Conservation (phyloP, 768 basidiomycete genomes). For the Kockovaella imperatae region DNA sequence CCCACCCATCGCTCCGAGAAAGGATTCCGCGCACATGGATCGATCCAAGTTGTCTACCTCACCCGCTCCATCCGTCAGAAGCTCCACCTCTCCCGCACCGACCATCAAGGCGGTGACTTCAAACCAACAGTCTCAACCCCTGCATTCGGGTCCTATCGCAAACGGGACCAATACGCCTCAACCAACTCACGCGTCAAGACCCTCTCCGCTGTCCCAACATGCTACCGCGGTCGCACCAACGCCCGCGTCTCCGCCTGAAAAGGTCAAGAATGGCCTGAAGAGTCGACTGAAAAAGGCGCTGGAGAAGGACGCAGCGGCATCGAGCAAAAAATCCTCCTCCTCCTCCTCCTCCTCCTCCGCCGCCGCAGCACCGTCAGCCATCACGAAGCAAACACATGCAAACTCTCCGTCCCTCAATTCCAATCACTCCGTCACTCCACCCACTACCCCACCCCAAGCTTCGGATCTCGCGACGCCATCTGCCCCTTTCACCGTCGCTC, state of each 20-base stretch:
- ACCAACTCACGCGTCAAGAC: conserved; percentile 7
- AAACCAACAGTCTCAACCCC: conserved; percentile 29
- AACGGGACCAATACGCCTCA: conserved; percentile 26
- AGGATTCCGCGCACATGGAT: too few relatives aligned
- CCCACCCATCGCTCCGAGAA: too few relatives aligned
- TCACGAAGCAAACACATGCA: conserved; percentile 11
- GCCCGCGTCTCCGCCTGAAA: conserved; percentile 45
- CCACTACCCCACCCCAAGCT: conserved; percentile 36
- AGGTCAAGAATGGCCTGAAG: conserved; percentile 58
- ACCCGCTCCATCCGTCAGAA: conserved; percentile 1
- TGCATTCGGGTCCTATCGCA: conserved; percentile 43
- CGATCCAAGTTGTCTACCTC: too few relatives aligned
- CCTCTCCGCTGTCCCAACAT: conserved; percentile 64
- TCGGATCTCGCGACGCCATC: conserved; percentile 8
- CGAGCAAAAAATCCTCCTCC: conserved; percentile 13
- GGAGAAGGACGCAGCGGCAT: conserved; percentile 20
- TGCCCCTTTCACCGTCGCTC: conserved; percentile 20
- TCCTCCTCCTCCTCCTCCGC: conserved; percentile 12
- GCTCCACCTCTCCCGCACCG: conserved; percentile 16
- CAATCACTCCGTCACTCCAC: conserved; percentile 33
- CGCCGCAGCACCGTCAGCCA: conserved; percentile 4
- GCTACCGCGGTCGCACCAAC: too few relatives aligned
- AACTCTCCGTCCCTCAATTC: conserved; percentile 36
- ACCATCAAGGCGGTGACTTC: conserved; percentile 14
- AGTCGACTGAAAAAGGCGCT: conserved; percentile 66